Evolutionary conservation across 2,329 filamentous ascomycete genomes (phyloP), one percentile per base, ranked within the genome.

Genomic region (Ceratocystis alfenasii): DNA sequence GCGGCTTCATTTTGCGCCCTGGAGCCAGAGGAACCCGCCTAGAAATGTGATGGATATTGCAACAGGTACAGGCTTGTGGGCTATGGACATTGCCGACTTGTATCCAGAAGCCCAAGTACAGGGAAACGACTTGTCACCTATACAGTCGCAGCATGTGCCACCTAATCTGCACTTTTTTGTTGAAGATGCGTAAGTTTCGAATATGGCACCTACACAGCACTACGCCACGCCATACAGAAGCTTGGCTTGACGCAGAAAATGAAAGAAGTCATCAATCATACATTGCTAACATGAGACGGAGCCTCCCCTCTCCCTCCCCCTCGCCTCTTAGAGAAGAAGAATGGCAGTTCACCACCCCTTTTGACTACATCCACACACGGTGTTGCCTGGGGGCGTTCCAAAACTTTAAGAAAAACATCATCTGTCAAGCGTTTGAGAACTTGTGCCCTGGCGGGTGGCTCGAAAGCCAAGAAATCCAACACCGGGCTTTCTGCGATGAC

Each of bases 111-210:
- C 85, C 10, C 74, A 80, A 68, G 78, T 89, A 36, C 79, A 81
- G 62, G 86, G 84, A 41, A 87, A 83, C 7, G 86, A 89, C 70
- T 77, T 89, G 5, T 87, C 85, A 0, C 85, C 86, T 1, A 84
- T 88, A 30, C 86, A 89, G 71, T 85, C 86, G 1, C 76, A 76
- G 3, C 78, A 81, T 61, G 85, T 90, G 0, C 87, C 88, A 0
- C 81, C 82, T 20, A 92, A 92, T 69, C 86, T 90, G 15, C 82
- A 84, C 68, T 92, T 92, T 69, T 84, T 84, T 68, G 81, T 92
- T 59, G 87, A 90, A 71, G 87, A 91, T 70, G 75, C 75, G 74
- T 75, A 72, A 70, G 75, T 72, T 12, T 50, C 0, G 22, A 1
- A 25, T 3, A 53, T n/a, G 20, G n/a, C 55, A 25, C n/a, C 44